Base-by-base conservation (phyloP, 371 early-diverging fungal genomes). In the Cokeromyces recurvatus region DNA sequence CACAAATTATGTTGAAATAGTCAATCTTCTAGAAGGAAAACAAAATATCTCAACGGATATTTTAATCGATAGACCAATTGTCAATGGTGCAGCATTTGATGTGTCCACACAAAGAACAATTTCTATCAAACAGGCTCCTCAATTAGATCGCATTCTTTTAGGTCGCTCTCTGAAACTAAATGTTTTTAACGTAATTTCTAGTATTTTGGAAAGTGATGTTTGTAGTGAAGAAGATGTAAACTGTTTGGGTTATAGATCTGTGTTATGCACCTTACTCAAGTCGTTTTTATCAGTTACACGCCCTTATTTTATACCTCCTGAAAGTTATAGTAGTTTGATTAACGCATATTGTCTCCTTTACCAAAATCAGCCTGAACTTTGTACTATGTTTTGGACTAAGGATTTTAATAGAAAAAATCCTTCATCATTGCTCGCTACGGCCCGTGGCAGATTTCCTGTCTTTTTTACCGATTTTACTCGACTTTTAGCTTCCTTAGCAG, bases 151-250 rank as follows among this genome's bases (percentile, higher is more conserved):
- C 15, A 46, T 58, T 15, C 62, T 53, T 38, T 42, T 57, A 7
- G 67, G 67, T 2, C 54, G 70, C n/a, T 57, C 74, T 0, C 31
- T 74, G 21, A 62, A 60, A 19, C 40, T 67, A 15, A 32, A 49
- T 11, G 70, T 74, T 1, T 74, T 74, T 43, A 53, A 47, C 24
- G 36, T 44, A 3, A 24, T 56, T 2, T 24, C 31, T 1, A 14
- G 17, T 3, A 54, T 69, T 7, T 43, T 67, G 4, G 41, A 56
- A 17, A 61, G 57, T 19, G 38, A 41, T 0, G 21, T 65, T 11
- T 69, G 68, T 29, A 44, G 48, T 24, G 59, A 64, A 32, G 66
- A 62, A 4, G 70, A 64, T 22, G 48, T 59, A 17, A 67, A 66
- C 44, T 55, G 37, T 25, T 40, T 32, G 38, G 59, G 58, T 5